phyloP scores from a whole-genome alignment of 805 yeast species.

The Candida alai region DNA sequence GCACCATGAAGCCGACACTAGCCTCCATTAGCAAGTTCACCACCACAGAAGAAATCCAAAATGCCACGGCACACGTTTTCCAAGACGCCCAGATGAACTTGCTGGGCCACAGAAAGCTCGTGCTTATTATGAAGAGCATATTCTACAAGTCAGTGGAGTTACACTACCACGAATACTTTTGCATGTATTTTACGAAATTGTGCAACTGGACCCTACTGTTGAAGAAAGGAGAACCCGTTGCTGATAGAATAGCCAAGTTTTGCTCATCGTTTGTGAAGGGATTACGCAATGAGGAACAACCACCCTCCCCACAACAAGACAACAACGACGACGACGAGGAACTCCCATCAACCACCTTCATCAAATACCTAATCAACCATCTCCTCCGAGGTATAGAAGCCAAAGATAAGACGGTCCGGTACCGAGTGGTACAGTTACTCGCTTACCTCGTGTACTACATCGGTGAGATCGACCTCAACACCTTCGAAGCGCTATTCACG shows the following conservation, averaged over 20 bases:
- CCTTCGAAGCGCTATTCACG: constrained; percentile 59
- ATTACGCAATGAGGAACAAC: constrained; percentile 20
- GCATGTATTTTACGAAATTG: constrained; percentile 53
- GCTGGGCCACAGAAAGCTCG: constrained; percentile 75
- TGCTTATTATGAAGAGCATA: constrained; percentile 56
- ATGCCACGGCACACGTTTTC: constrained; percentile 62
- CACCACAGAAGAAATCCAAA: constrained; percentile 20
- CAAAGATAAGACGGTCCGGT: constrained; percentile 71
- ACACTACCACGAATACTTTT: constrained; percentile 56
- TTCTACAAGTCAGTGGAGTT: constrained; percentile 52
- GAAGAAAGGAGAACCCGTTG: constrained; percentile 66
- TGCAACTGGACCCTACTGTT: constrained; percentile 63
- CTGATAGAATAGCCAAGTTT: constrained; percentile 74
- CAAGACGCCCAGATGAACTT: constrained; percentile 74
- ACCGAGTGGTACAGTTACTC: constrained; percentile 70
- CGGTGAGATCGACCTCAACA: constrained; percentile 70
- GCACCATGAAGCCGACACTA: constrained; percentile 14
- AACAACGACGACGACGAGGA: constrained; percentile 35
- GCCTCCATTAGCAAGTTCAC: constrained; percentile 17
- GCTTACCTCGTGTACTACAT: constrained; percentile 68
- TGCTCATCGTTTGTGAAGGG: constrained; percentile 54
- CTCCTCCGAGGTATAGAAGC: constrained; percentile 77
- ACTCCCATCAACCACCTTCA: constrained; percentile 46
- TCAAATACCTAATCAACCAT: constrained; percentile 60
- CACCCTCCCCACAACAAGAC: constrained; percentile 14